Percentiles rank a stretch among this genome's conserved stretches.
These are phyloP conservation scores for Bifiguratus adelaidae DNA, from an alignment of 192 early-diverging fungal species.

Conservation along the genomic window DNA sequence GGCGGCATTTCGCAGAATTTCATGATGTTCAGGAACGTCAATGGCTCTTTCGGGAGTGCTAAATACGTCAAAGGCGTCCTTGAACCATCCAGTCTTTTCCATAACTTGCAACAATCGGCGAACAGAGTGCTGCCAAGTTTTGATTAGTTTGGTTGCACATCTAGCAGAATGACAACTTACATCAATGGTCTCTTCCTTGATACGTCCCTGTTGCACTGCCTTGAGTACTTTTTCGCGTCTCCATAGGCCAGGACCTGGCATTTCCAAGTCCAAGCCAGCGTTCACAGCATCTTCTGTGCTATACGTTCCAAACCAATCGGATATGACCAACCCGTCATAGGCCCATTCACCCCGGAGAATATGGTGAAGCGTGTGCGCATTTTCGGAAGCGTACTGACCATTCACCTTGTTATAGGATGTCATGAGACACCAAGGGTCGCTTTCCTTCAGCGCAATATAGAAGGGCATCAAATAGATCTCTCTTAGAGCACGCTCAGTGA, in stretches of 20 bases:
- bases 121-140: neutral
- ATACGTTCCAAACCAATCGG: conserved; percentile 44
- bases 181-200: conserved; percentile 2
- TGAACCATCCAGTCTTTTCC: conserved; percentile 1
- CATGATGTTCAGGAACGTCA: conserved; percentile 31
- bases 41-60: conserved; percentile 11
- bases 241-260: conserved; percentile 36
- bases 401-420: conserved; percentile 52
- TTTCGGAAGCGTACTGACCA: conserved; percentile 39
- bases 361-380: conserved; percentile 22
- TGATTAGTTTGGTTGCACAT: too few species aligned
- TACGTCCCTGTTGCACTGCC: neutral
- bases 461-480: conserved; percentile 57
- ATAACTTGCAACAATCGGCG: neutral
- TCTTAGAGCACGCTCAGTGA: conserved; percentile 41
- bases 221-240: conserved; percentile 5
- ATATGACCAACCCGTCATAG: conserved; percentile 46
- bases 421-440: conserved; percentile 46
- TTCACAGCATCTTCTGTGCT: neutral
- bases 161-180: too few species aligned
- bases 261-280: conserved; percentile 4
- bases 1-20: conserved; percentile 24
- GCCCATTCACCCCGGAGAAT: conserved; percentile 39
- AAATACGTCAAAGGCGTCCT: neutral
- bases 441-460: conserved; percentile 27